A percentile compares a stretch with the other conserved stretches of the same genome.
phyloP scores from a whole-genome alignment of 1,139 yeast genomes.

The Lodderomyces theae region DNA sequence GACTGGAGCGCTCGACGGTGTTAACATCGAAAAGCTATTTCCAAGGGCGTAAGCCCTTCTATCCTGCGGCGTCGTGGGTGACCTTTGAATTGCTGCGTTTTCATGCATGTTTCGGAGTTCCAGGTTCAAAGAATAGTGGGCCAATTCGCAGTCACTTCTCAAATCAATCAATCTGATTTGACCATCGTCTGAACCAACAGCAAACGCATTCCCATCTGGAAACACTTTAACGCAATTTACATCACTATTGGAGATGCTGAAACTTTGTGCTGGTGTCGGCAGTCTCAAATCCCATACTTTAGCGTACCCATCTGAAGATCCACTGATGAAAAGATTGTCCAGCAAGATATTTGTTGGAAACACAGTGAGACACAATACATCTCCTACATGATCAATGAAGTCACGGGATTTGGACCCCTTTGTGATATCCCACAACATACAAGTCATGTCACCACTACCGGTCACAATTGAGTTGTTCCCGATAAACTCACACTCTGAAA shows the following conservation, averaged over 20 bases:
- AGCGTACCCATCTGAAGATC: constrained; percentile 74
- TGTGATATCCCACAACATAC: constrained; percentile 75
- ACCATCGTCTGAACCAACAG: constrained; percentile 80
- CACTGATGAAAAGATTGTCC: constrained; percentile 53
- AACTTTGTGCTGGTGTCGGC: constrained; percentile 55
- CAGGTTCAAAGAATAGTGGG: constrained; percentile 42
- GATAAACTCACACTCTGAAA: constrained; percentile 71
- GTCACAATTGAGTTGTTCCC: constrained; percentile 55
- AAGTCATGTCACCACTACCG: constrained; percentile 81
- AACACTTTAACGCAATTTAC: constrained; percentile 64
- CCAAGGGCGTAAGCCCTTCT: constrained; percentile 4
- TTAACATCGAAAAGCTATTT: background rate
- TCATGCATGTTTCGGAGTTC: constrained; percentile 9
- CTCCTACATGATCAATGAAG: constrained; percentile 77
- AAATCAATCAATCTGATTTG: constrained; percentile 69
- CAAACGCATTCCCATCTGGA: constrained; percentile 67
- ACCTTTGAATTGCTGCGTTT: background rate
- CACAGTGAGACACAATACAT: constrained; percentile 58
- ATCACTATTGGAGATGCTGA: constrained; percentile 62
- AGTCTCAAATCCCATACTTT: constrained; percentile 70
- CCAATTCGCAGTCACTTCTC: constrained; percentile 71
- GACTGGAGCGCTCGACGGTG: constrained; percentile 6
- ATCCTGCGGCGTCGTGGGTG: constrained; percentile 4
- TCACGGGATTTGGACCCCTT: constrained; percentile 55
- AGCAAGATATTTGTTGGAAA: constrained; percentile 21